These are phyloP conservation scores for Triglochin maritima DNA, from an alignment of 106 monocot species.

Conservation along the genomic window DNA sequence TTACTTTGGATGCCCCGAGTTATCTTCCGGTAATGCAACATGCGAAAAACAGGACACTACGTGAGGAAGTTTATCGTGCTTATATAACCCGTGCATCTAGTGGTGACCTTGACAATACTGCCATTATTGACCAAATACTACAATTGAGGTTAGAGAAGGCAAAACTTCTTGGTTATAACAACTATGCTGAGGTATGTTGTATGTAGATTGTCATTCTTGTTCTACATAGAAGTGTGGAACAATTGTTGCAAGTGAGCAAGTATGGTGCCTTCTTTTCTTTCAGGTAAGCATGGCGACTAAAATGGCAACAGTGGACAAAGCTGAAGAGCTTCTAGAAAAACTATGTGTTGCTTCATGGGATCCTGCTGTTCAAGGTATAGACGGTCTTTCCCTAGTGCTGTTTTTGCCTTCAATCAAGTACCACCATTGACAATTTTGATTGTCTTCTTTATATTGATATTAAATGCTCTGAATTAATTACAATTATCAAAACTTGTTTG, in stretches of 20 bases:
- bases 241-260: too few relatives aligned
- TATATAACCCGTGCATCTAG: constrained; percentile 67
- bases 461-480: too few relatives aligned
- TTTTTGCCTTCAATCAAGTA: background rate
- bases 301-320: constrained; percentile 85
- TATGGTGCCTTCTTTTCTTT: background rate
- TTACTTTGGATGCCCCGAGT: constrained; percentile 90
- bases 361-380: constrained; percentile 73
- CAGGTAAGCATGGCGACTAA: constrained; percentile 97
- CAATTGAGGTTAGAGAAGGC: constrained; percentile 81
- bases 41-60: constrained; percentile 63
- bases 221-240: too few relatives aligned
- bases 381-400: background rate
- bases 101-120: constrained; percentile 82
- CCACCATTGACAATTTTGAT: too few relatives aligned
- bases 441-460: too few relatives aligned
- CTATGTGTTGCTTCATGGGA: constrained; percentile 90
- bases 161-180: constrained; percentile 88
- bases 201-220: too few relatives aligned
- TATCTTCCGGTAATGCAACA: constrained; percentile 90
- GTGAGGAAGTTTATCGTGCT: constrained; percentile 93
- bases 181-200: constrained; percentile 80
- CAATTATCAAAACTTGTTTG: too few relatives aligned
- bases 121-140: constrained; percentile 67
- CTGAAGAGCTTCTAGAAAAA: constrained; percentile 87